Base-by-base conservation (phyloP, 1,139 yeast species). In the Yamadazyma aaseri region DNA sequence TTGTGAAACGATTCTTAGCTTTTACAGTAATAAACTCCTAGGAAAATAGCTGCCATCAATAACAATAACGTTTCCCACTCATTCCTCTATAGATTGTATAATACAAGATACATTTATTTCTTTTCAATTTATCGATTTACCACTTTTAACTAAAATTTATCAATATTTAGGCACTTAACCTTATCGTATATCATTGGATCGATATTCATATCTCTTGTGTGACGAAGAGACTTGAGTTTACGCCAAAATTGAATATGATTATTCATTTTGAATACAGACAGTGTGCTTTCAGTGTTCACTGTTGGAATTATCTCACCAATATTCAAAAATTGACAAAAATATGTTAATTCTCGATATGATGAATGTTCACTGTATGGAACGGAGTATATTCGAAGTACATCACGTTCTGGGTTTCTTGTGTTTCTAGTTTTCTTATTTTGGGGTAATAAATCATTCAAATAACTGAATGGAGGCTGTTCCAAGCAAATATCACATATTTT, bases 281-380 rank as follows among this genome's bases (percentile, higher is more conserved):
- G 57, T 16, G 55, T 58, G 40, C 63, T 63, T 16, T 68, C 65
- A 17, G 71, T 64, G 49, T 81, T 81, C 1, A 92, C 98, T 0
- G 97, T 92, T 0, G 97, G 95, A 7, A 87, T 77, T 10, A 87
- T 73, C 30, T 68, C 51, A 1, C 61, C 60, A 41, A 77, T 70
- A 7, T 70, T 58, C 33, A 86, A 52, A 23, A 70, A 62, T 2
- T 72, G 62, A 22, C 81, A 75, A 51, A 90, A 86, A 42, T 73
- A 71, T 6, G 81, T 69, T 32, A 92, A 65, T 50, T 92, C 97
- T 29, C 85, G 64, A 50, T 80, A 90, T 33, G 95, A 86, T 10
- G 96, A 87, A 60, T 92, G 98, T 53, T 92, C 98, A 49, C 95
- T 83, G 51, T 92, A 92, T 0, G 97, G 97, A 0, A 90, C 72